phyloP scores from a whole-genome alignment of 129 eudicot genomes.

The Flaveria brownii region DNA sequence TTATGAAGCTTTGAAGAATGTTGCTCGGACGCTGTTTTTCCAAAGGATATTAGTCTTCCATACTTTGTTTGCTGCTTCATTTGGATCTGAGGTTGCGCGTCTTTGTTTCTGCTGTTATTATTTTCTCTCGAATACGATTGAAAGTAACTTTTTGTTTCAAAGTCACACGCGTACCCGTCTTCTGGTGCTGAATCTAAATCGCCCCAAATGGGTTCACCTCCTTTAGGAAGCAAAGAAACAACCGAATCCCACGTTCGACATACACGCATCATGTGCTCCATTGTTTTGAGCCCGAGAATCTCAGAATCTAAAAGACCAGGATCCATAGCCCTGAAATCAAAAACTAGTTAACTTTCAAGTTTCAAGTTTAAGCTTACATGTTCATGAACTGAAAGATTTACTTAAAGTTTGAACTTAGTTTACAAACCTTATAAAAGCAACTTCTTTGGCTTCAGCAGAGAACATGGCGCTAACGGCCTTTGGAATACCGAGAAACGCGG shows the following conservation, averaged over 20 bases:
- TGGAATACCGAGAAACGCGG: conserved; percentile 93
- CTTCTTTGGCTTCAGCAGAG: conserved; percentile 83
- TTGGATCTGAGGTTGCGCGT: conserved; percentile 28
- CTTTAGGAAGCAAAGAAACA: conserved; percentile 81
- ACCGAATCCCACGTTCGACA: conserved; percentile 88
- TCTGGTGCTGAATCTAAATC: conserved; percentile 84
- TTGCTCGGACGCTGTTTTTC: conserved; percentile 61
- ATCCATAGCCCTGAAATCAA: conserved; percentile 72
- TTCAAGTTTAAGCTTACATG: conserved; percentile 6
- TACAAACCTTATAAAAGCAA: conserved; percentile 72
- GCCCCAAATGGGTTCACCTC: conserved; percentile 91
- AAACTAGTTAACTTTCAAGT: neutral
- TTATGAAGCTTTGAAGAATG: conserved; percentile 70
- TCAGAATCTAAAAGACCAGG: conserved; percentile 80
- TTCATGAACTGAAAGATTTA: neutral
- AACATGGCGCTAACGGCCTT: conserved; percentile 65
- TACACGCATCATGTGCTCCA: conserved; percentile 72
- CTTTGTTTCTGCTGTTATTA: conserved; percentile 44
- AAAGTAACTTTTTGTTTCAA: conserved; percentile 31
- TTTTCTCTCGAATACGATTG: conserved; percentile 37
- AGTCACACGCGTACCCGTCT: conserved; percentile 57
- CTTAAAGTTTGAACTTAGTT: neutral
- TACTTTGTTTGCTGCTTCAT: conserved; percentile 47
- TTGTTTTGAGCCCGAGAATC: conserved; percentile 64
- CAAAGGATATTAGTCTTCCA: conserved; percentile 80